A percentile compares a stretch with the other conserved stretches of the same genome.
Evolutionary conservation across 73 alveolate genomes (phyloP).

Genomic region (Tetrahymena malaccensis): DNA sequence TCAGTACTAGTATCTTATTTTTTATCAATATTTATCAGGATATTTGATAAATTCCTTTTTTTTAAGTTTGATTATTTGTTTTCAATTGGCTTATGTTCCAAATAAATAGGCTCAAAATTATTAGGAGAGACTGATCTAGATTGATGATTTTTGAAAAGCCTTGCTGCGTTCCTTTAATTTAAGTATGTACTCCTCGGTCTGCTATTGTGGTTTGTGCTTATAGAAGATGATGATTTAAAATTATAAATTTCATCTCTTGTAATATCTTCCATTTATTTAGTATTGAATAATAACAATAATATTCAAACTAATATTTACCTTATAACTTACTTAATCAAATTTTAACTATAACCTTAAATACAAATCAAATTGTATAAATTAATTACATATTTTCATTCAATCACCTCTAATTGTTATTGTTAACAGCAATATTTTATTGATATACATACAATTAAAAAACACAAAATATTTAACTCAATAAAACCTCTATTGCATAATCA

Average conservation of each 20-base stretch:
- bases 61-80: background rate
- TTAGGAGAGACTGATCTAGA: background rate
- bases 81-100: background rate
- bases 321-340: background rate
- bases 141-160: background rate
- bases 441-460: no score
- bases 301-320: background rate
- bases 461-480: background rate
- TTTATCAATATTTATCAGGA: background rate
- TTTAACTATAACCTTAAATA: background rate
- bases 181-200: background rate
- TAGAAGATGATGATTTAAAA: background rate
- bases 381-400: background rate
- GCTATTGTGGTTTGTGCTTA: background rate
- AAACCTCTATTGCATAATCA: background rate
- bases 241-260: background rate
- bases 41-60: background rate
- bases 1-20: background rate
- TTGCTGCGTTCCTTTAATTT: background rate
- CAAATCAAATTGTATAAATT: background rate
- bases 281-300: no score
- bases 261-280: background rate
- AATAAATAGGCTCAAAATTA: background rate
- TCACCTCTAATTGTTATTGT: background rate
- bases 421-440: background rate